A percentile compares a stretch with the other conserved stretches of the same genome.
phyloP scores from a whole-genome alignment of 306 rosid species.

The Canavalia ensiformis region DNA sequence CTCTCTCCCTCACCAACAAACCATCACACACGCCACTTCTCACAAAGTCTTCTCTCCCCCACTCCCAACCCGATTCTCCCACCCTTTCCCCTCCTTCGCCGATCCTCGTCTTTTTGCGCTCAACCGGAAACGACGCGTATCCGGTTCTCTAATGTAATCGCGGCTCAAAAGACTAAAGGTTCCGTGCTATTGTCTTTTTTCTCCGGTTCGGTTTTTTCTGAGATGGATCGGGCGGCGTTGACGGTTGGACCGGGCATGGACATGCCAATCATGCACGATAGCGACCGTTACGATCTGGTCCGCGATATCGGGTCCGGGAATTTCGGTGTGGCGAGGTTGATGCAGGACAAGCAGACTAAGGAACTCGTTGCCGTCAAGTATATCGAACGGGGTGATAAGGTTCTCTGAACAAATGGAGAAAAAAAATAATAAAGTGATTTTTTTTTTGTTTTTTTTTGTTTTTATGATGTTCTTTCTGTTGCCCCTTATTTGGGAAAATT shows the following conservation, averaged over 20 bases:
- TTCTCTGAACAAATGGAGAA: constrained; percentile 21
- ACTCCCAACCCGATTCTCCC: neutral
- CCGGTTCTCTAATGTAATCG: constrained; percentile 52
- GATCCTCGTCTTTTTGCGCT: neutral
- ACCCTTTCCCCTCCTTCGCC: neutral
- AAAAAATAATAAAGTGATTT: neutral
- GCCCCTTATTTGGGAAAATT: constrained; percentile 45
- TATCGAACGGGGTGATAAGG: constrained; percentile 98
- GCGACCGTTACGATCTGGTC: constrained; percentile 95
- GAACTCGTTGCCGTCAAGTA: constrained; percentile 96
- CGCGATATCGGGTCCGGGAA: constrained; percentile 94
- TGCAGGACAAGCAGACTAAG: constrained; percentile 88
- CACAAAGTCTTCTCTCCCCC: constrained; percentile 43
- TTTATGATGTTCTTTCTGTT: constrained; percentile 15
- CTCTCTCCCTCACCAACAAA: constrained; percentile 24
- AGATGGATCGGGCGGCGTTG: constrained; percentile 79
- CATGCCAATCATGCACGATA: constrained; percentile 97
- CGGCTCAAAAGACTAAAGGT: neutral
- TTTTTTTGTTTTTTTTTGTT: neutral
- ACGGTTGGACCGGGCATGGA: constrained; percentile 87
- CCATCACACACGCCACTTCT: constrained; percentile 11
- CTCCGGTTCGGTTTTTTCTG: constrained; percentile 33
- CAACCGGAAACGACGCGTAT: constrained; percentile 34
- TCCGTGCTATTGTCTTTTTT: neutral
- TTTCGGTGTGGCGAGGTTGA: constrained; percentile 91